Evolutionary conservation across 371 early-diverging fungal species (phyloP), one percentile per base, ranked within the genome.

Genomic region (Parasitella parasitica): DNA sequence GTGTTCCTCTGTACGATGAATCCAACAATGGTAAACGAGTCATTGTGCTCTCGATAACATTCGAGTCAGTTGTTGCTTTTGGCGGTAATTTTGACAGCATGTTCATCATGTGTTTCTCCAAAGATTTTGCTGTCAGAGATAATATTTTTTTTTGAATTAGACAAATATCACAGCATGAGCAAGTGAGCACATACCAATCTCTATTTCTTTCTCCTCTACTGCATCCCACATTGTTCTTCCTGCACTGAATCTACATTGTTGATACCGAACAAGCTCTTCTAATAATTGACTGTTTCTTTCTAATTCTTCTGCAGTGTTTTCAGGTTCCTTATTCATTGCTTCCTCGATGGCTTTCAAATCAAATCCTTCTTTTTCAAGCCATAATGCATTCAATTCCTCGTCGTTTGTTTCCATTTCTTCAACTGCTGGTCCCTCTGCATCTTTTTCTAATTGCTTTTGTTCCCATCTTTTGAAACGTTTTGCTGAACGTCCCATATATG

Each of bases 31-130:
- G 82, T 9, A 82, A 63, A 20, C 70, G 70, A 3, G 67, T 59
- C 74, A 86, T 84, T 13, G 85, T 67, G 9, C 70, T 55, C 55
- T 82, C 79, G n/a, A 86, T 59, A 6, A 73, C 63, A 30, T 71
- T 63, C 13, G 68, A 11, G 27, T 74, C 62, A 3, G 73, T 66
- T 15, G 82, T 63, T 8, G 69, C 72, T 32, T 80, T 75, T 7
- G 86, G 84, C 57, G 80, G 61, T 24, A 82, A 43, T 30, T 66
- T 69, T n/a, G 70, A 59, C 20, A 80, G 34, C 63, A 83, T 63
- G 1, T 60, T 46, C 5, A 67, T 38, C 32, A 86, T 67, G 4
- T 74, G 80, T 12, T 67, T 68, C 64, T 81, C 75, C 35, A 86
- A 56, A 18, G 62, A 52, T 18, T 75, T 67, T 12, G 84, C 86